A percentile compares a stretch with the other conserved stretches of the same genome.
phyloP scores from a whole-genome alignment of 148 eudicot species.

The Vaccinium darrowii region DNA sequence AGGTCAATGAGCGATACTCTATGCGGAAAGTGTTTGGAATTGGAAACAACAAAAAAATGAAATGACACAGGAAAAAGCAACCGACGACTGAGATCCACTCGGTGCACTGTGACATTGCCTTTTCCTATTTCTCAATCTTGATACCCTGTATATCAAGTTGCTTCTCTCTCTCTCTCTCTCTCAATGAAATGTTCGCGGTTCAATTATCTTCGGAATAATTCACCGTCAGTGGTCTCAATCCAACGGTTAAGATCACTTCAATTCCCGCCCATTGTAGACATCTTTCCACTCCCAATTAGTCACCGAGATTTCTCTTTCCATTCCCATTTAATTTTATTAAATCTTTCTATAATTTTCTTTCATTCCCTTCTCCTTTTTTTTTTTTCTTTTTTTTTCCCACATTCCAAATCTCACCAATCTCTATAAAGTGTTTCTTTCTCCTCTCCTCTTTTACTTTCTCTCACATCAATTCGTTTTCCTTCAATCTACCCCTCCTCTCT shows the following conservation, averaged over 20 bases:
- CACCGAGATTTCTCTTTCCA: constrained; percentile 9
- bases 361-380: not conserved
- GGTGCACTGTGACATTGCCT: too few species aligned
- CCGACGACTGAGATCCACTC: too few species aligned
- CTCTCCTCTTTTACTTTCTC: not conserved
- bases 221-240: not conserved
- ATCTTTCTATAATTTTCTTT: not conserved
- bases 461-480: not conserved
- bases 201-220: not conserved
- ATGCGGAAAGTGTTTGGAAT: too few species aligned
- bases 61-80: too few species aligned
- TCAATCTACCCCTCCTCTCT: not conserved
- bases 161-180: too few species aligned
- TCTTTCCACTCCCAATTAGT: not conserved
- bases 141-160: too few species aligned
- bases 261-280: constrained; percentile 5
- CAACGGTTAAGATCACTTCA: not conserved
- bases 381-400: too few species aligned
- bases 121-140: too few species aligned
- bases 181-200: not conserved
- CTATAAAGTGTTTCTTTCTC: not conserved
- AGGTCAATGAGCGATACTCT: too few species aligned
- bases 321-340: constrained; percentile 10
- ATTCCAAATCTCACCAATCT: constrained; percentile 1
- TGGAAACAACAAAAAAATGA: too few species aligned